phyloP scores from a whole-genome alignment of 768 basidiomycete genomes.

The Russula lepida region DNA sequence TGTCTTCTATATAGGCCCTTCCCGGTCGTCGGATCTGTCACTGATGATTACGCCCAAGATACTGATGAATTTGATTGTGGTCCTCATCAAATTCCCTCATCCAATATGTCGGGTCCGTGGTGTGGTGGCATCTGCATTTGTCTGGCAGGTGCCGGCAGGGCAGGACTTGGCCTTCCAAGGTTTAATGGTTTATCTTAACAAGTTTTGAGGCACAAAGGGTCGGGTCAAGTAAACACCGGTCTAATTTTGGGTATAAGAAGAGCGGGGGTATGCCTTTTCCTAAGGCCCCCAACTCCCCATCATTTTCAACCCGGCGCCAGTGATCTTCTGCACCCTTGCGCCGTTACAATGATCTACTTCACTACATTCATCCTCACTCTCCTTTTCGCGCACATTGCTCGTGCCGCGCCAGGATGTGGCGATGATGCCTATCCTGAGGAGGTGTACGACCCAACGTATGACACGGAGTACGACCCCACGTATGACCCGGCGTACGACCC shows the following conservation, averaged over 20 bases:
- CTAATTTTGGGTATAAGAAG: neutral
- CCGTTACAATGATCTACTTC: neutral
- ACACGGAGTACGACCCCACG: too few species aligned
- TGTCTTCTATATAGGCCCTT: too few species aligned
- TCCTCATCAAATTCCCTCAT: too few species aligned
- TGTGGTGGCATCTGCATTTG: too few species aligned
- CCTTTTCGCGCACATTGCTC: neutral
- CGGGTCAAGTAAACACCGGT: neutral
- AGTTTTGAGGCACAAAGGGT: too few species aligned
- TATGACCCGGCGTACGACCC: neutral
- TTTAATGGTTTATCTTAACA: too few species aligned
- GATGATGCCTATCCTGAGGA: neutral
- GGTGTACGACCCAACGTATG: neutral
- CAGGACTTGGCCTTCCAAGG: too few species aligned
- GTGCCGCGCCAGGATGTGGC: neutral
- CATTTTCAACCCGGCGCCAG: neutral
- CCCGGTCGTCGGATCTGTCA: too few species aligned
- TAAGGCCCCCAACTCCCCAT: neutral
- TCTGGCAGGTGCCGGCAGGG: too few species aligned
- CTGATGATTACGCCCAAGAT: too few species aligned
- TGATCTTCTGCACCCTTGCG: neutral
- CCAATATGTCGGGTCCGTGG: too few species aligned
- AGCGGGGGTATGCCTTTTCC: neutral
- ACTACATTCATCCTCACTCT: neutral
- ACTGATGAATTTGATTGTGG: too few species aligned